Base-by-base conservation (phyloP, 2,329 filamentous ascomycete genomes). In the Lachnellula arida region DNA sequence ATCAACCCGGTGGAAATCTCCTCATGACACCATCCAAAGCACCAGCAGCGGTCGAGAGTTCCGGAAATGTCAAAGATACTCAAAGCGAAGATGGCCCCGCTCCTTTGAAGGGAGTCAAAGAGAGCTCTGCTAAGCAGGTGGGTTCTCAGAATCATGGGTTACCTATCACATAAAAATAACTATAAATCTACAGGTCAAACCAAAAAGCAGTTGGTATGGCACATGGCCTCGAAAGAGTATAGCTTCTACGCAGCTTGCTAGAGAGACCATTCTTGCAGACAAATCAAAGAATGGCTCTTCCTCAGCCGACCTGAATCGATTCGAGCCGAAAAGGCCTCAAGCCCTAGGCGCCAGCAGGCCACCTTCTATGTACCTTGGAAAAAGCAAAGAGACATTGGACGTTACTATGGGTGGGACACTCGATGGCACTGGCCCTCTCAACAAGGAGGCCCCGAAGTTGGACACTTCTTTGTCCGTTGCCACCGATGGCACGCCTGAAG, bases 211-310 rank as follows among this genome's bases (percentile, higher is more conserved):
- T 67, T 86, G 82, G 83, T 86, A 86, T 68, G 81, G 81, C 23
- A 68, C 82, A 17, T 85, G 81, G 81, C 79, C 81, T 17, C 74
- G 79, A 58, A 86, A 86, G 65, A 80, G 82, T 6, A 72, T 75
- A 15, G 76, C 83, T 28, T 86, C 82, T 8, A 85, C 79, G 5
- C 80, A 82, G 51, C 73, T 87, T 46, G 81, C 81, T 3, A 77
- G 76, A 60, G 83, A 87, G 67, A 82, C 79, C 12, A 85, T 86
- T 28, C 70, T 81, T 46, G 83, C 81, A 32, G 81, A 69, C 51
- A 70, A 68, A 54, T 53, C 65, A 9, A 60, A 57, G n/a, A 70
- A 65, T 50, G 61, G 56, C 12, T 43, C 55, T 5, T 54, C 65
- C 11, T 55, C 65, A n/a, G 51, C 62, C 40, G 66, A 67, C 54